Evolutionary conservation across 176 grass and related monocot genomes (phyloP).

Genomic region (Lolium perenne): DNA sequence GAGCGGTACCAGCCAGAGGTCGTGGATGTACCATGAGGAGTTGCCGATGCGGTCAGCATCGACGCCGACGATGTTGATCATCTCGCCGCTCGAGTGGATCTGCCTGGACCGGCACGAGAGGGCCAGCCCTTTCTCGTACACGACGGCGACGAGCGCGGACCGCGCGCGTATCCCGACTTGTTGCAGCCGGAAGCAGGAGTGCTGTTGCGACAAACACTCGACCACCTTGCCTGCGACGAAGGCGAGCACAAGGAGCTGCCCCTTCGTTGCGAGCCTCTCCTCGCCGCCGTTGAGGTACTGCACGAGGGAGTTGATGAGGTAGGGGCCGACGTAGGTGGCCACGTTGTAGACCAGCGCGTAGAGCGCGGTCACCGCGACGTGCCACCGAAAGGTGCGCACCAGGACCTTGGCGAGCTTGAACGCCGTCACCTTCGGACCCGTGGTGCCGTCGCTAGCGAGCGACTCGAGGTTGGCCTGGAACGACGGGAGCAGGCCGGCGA

Average conservation of each 20-base stretch:
- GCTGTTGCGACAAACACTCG: conserved; percentile 61
- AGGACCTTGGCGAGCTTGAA: conserved; percentile 67
- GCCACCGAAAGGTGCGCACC: conserved; percentile 51
- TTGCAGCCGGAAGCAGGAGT: conserved; percentile 65
- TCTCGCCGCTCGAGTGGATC: conserved; percentile 57
- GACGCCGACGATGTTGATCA: conserved; percentile 70
- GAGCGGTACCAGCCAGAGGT: conserved; percentile 71
- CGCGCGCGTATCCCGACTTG: conserved; percentile 51
- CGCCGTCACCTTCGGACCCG: conserved; percentile 46
- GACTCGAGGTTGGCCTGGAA: conserved; percentile 66
- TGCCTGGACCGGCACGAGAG: conserved; percentile 72
- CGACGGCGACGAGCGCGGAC: conserved; percentile 55
- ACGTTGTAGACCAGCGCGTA: conserved; percentile 60
- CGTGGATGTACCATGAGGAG: conserved; percentile 72
- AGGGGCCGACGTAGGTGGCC: conserved; percentile 80
- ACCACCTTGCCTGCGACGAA: conserved; percentile 70
- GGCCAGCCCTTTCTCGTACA: conserved; percentile 74
- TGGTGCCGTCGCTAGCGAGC: neutral
- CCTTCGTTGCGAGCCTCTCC: conserved; percentile 46
- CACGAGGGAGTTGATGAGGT: conserved; percentile 75
- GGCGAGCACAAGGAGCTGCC: conserved; percentile 59
- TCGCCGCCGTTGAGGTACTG: conserved; percentile 73
- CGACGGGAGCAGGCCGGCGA: conserved; percentile 51
- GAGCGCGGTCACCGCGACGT: conserved; percentile 65
- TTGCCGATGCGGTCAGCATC: conserved; percentile 55